These are phyloP conservation scores for Fraxinus velutina DNA, from an alignment of 305 asterid genomes.

Conservation along the genomic window DNA sequence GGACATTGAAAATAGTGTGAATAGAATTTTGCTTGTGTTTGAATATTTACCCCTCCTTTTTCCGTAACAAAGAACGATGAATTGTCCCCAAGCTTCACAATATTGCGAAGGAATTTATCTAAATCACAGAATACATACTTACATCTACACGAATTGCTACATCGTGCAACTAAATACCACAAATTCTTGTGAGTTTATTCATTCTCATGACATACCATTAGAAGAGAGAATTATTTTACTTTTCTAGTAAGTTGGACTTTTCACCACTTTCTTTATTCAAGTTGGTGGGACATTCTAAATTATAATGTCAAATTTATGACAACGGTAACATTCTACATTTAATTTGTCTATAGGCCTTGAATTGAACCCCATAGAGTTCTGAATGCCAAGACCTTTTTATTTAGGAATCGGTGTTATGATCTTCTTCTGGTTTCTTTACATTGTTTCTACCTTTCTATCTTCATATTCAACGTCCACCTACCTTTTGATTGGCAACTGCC, in stretches of 20 bases:
- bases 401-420: not conserved
- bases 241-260: not conserved
- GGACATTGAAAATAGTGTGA: not conserved
- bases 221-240: not conserved
- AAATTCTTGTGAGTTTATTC: not conserved
- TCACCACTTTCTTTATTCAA: not conserved
- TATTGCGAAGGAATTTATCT: not conserved
- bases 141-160: not conserved
- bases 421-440: not conserved
- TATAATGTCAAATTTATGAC: constrained; percentile 14
- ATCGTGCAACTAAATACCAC: not conserved
- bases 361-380: not conserved
- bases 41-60: not conserved
- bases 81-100: not conserved
- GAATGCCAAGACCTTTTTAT: not conserved
- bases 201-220: not conserved
- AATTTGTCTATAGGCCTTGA: not conserved
- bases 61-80: not conserved
- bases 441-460: not conserved
- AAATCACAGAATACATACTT: not conserved
- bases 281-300: not conserved
- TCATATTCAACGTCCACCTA: not conserved
- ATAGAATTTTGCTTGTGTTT: not conserved
- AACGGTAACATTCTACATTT: not conserved
- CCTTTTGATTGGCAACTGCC: not conserved